Evolutionary conservation across 2,329 filamentous ascomycete genomes (phyloP).

Genomic region (Trichoderma harzianum): DNA sequence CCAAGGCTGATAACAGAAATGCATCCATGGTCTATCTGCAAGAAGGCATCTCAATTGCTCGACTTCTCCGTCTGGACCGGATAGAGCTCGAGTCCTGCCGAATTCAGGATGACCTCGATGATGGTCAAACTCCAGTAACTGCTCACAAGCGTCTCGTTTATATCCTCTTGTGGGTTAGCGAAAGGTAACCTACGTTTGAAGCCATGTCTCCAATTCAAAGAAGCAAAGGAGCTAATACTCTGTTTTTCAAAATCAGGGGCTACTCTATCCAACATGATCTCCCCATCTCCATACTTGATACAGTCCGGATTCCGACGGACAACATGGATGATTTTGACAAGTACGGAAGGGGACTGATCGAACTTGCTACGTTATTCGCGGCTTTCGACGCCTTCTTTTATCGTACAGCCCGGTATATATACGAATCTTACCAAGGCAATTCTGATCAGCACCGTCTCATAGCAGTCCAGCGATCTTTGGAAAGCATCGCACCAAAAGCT

Average conservation of each 20-base stretch:
- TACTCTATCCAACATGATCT: conserved; percentile 16
- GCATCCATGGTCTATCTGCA: conserved; percentile 14
- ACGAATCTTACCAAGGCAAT: neutral
- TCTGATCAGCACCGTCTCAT: conserved; percentile 2
- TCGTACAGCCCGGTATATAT: neutral
- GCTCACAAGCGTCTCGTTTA: conserved; percentile 6
- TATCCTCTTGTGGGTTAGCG: conserved; percentile 15
- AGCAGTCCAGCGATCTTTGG: conserved; percentile 3
- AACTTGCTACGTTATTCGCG: conserved; percentile 8
- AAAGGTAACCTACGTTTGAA: conserved; percentile 3
- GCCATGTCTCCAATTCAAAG: neutral
- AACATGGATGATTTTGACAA: conserved; percentile 9
- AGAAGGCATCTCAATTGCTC: conserved; percentile 15
- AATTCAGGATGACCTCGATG: neutral
- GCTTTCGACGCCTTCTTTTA: conserved; percentile 12
- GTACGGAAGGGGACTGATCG: conserved; percentile 14
- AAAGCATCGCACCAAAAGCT: neutral
- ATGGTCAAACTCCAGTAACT: neutral
- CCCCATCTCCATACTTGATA: conserved; percentile 8
- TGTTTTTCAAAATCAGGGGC: neutral
- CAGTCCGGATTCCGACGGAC: neutral
- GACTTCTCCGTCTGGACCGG: conserved; percentile 5
- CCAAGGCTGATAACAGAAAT: conserved; percentile 13
- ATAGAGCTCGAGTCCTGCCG: neutral
- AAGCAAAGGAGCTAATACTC: neutral